These are phyloP conservation scores for Rosa chinensis DNA, from an alignment of 306 rosid genomes.

Conservation along the genomic window DNA sequence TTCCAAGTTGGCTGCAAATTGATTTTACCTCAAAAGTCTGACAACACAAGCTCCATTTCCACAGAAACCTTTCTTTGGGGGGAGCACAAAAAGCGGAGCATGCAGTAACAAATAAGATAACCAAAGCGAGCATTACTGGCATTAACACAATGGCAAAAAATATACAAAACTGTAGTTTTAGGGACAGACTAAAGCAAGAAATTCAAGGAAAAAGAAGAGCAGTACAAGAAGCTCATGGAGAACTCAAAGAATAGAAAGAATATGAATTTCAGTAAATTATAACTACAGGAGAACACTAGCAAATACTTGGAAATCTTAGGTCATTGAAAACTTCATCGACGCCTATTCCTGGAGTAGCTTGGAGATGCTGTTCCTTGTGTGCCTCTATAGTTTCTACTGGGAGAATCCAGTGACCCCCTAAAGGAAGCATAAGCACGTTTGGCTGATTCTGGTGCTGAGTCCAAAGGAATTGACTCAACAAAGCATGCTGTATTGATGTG, in stretches of 20 bases:
- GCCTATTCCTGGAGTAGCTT: constrained; percentile 66
- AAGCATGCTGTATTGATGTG: constrained; percentile 97
- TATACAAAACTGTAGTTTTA: neutral
- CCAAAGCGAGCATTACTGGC: neutral
- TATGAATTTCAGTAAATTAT: neutral
- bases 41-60: neutral
- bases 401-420: constrained; percentile 63
- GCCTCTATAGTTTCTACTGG: constrained; percentile 56
- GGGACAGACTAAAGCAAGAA: neutral
- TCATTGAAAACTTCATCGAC: constrained; percentile 36
- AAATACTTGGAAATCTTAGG: neutral
- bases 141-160: neutral
- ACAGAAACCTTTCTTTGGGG: neutral
- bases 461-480: constrained; percentile 71
- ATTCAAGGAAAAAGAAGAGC: neutral
- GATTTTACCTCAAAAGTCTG: neutral
- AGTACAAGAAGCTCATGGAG: neutral
- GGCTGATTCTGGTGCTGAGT: constrained; percentile 68
- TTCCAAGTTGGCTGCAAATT: too few species aligned
- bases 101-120: neutral
- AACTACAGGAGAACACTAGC: constrained; percentile 5
- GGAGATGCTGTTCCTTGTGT: constrained; percentile 56
- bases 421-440: constrained; percentile 69
- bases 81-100: neutral
- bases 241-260: neutral